These are phyloP conservation scores for Populus simonii DNA, from an alignment of 345 rosid species.

Conservation along the genomic window DNA sequence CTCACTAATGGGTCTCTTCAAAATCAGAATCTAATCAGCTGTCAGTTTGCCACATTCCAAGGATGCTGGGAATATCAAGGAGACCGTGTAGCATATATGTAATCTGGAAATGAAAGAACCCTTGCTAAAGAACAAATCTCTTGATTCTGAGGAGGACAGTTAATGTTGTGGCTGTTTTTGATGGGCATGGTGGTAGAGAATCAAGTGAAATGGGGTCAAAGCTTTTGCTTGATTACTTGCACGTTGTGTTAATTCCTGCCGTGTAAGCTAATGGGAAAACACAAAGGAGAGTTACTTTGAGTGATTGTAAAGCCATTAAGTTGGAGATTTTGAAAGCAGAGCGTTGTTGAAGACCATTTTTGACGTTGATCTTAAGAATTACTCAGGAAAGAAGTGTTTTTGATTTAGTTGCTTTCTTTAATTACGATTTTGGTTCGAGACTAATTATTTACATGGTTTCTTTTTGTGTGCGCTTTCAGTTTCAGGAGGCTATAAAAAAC, in stretches of 20 bases:
- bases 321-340: constrained; percentile 20
- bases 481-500: constrained; percentile 14
- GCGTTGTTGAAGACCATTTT: constrained; percentile 17
- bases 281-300: neutral
- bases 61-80: constrained; percentile 26
- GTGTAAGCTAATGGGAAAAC: constrained; percentile 8
- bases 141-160: constrained; percentile 6
- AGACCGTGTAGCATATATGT: constrained; percentile 13
- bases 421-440: too few species aligned
- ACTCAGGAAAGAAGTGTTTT: constrained; percentile 10
- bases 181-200: constrained; percentile 31
- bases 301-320: neutral
- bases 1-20: constrained; percentile 5
- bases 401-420: neutral
- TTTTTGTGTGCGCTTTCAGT: constrained; percentile 2
- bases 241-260: constrained; percentile 14
- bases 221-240: constrained; percentile 20
- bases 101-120: constrained; percentile 14
- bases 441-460: neutral
- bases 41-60: constrained; percentile 22
- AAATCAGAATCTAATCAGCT: neutral
- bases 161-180: constrained; percentile 25
- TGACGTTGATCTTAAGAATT: constrained; percentile 23
- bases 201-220: constrained; percentile 31
- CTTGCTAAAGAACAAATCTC: neutral